Base-by-base conservation (phyloP, 1,139 yeast species). In the Geotrichum reessii region DNA sequence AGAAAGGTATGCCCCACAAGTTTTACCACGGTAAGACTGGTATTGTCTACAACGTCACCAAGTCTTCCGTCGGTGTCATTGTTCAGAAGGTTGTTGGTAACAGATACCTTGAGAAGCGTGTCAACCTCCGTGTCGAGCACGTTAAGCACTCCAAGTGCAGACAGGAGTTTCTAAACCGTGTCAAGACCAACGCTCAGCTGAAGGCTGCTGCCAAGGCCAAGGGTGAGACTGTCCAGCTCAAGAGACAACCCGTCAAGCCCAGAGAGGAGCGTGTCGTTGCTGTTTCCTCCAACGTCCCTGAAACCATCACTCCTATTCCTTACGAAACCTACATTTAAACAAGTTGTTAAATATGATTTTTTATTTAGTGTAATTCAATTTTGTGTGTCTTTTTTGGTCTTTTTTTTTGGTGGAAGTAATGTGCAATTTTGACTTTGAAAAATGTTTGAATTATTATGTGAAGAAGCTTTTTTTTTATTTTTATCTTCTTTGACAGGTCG, bases 11-110 rank as follows among this genome's bases (percentile, higher is more conserved):
- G 97, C 99, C 99, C 79, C 97, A 90, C 91, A 93, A 93, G 85
- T 92, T 85, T 87, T 93, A 93, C 97, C 97, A 92, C 85, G 99
- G 99, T 82, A 93, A 91, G 87, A 93, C 99, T 70, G 99, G 99
- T 86, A 90, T 92, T 72, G 86, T 93, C 69, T 93, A 85, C 95
- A 93, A 93, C 86, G 95, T 93, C 71, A 93, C 99, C 86, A 93
- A 89, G 85, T 81, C 96, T 66, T 83, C 99, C 67, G 98, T 93
- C 70, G 99, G 99, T 86, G 95, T 93, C 73, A 89, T 93, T 76
- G 81, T 93, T 78, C 87, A 93, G 95, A 93, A 93, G 87, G 85
- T 92, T 79, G 98, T 93, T 73, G 98, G 98, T 78, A 82, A 88
- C 96, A 89, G 98, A 85, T 93, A 92, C 90, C 73, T 93, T 70